These are phyloP conservation scores for Naganishia albida DNA, from an alignment of 1,284 basidiomycete species.

Conservation along the genomic window DNA sequence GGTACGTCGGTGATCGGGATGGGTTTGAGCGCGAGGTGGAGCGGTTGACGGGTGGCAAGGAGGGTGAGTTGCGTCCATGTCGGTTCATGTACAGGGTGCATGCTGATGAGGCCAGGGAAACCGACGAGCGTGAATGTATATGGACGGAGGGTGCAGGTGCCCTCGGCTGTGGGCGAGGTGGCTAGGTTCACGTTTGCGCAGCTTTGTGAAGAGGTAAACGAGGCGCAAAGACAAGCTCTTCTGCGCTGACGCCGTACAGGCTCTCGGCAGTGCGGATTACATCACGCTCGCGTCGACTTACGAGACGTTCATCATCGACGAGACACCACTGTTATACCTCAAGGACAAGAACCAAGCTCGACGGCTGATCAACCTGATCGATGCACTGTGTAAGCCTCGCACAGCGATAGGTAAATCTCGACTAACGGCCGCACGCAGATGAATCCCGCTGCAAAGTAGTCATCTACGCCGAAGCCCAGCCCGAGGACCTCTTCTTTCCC, in stretches of 20 bases:
- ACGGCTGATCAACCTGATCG: slow-evolving; percentile 69
- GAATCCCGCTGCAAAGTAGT: slow-evolving; percentile 53
- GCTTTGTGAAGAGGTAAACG: slow-evolving; percentile 62
- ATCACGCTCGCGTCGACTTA: slow-evolving; percentile 64
- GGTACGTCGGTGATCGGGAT: slow-evolving; percentile 40
- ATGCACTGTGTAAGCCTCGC: slow-evolving; percentile 62
- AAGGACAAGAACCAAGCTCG: slow-evolving; percentile 67
- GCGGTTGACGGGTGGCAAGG: slow-evolving; percentile 36
- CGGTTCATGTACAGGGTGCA: neutral
- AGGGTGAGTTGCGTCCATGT: slow-evolving; percentile 39
- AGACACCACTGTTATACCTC: slow-evolving; percentile 63
- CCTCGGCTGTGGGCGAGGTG: slow-evolving; percentile 56
- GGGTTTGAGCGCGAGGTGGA: slow-evolving; percentile 49
- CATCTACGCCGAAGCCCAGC: slow-evolving; percentile 57
- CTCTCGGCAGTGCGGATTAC: slow-evolving; percentile 71
- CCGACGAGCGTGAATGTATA: slow-evolving; percentile 55
- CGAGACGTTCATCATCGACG: slow-evolving; percentile 63
- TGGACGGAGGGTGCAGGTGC: slow-evolving; percentile 60
- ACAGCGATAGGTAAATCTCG: slow-evolving; percentile 43
- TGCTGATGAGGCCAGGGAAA: slow-evolving; percentile 32
- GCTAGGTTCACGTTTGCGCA: slow-evolving; percentile 64
- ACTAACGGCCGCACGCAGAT: slow-evolving; percentile 39
- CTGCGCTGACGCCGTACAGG: slow-evolving; percentile 43
- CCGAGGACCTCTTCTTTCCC: slow-evolving; percentile 65
- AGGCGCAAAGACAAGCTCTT: neutral